These are phyloP conservation scores for Nicotiana knightiana DNA, from an alignment of 257 asterid genomes.

Conservation along the genomic window DNA sequence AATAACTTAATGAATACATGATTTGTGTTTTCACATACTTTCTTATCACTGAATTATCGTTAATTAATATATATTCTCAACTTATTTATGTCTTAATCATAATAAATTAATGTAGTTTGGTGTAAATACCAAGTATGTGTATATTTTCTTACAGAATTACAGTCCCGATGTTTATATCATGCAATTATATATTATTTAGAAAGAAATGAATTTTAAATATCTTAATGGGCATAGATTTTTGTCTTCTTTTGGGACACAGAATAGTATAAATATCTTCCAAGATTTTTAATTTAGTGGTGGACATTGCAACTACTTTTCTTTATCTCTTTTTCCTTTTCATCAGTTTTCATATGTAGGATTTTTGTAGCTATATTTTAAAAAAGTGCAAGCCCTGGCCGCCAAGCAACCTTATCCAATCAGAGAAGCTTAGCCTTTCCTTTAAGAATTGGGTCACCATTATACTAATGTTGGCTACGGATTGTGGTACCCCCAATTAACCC, in stretches of 20 bases:
- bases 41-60: too few species aligned
- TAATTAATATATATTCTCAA: too few species aligned
- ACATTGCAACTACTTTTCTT: not conserved
- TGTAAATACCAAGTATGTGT: too few species aligned
- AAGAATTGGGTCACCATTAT: not conserved
- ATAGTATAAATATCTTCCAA: not conserved
- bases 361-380: not conserved
- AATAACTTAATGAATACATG: too few species aligned
- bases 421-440: not conserved
- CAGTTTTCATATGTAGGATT: not conserved
- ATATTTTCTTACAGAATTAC: not conserved
- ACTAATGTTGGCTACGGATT: not conserved
- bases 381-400: not conserved
- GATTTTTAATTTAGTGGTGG: conserved; percentile 2
- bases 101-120: too few species aligned
- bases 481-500: not conserved
- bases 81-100: too few species aligned
- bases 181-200: not conserved
- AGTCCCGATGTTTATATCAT: not conserved
- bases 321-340: not conserved
- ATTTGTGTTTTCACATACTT: too few species aligned
- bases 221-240: not conserved
- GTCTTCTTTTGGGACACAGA: conserved; percentile 4
- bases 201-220: not conserved
- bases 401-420: not conserved